A percentile compares a stretch with the other conserved stretches of the same genome.
Evolutionary conservation across 2,329 filamentous ascomycete genomes (phyloP).

Genomic region (Dothideomycetidae sp.): DNA sequence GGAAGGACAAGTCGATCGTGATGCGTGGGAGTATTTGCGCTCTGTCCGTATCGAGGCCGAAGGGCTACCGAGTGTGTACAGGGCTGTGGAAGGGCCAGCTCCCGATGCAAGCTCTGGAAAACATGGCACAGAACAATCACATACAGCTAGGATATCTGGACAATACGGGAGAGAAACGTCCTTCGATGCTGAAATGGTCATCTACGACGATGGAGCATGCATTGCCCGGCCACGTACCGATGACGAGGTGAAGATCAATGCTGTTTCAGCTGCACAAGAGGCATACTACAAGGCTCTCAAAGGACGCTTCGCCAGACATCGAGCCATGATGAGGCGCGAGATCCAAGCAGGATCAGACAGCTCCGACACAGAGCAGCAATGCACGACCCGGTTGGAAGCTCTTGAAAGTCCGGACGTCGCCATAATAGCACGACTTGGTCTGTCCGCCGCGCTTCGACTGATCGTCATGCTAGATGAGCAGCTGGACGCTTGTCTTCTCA

Average conservation of each 20-base stretch:
- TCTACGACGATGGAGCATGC: constrained; percentile 69
- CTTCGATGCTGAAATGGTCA: constrained; percentile 46
- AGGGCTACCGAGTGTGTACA: constrained; percentile 4
- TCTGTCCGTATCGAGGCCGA: constrained; percentile 49
- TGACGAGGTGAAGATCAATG: constrained; percentile 17
- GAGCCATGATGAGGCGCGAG: constrained; percentile 20
- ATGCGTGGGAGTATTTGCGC: constrained; percentile 55
- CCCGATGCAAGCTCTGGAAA: background rate
- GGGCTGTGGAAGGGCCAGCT: background rate
- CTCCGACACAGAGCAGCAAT: background rate
- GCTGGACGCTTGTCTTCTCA: constrained; percentile 1
- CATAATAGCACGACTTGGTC: background rate
- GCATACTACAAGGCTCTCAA: constrained; percentile 56
- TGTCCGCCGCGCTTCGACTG: background rate
- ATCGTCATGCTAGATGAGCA: constrained; percentile 1
- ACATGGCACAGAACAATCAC: constrained; percentile 26
- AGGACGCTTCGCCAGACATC: constrained; percentile 50
- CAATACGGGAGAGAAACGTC: constrained; percentile 28
- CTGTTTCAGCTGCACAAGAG: constrained; percentile 35
- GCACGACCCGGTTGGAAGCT: background rate
- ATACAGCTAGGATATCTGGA: constrained; percentile 13
- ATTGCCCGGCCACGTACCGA: constrained; percentile 39
- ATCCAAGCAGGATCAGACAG: background rate
- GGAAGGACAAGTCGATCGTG: constrained; percentile 33
- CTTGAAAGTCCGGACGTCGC: background rate